Evolutionary conservation across 768 basidiomycete species (phyloP), one percentile per base, ranked within the genome.

Genomic region (Gelatoporia subvermispora): DNA sequence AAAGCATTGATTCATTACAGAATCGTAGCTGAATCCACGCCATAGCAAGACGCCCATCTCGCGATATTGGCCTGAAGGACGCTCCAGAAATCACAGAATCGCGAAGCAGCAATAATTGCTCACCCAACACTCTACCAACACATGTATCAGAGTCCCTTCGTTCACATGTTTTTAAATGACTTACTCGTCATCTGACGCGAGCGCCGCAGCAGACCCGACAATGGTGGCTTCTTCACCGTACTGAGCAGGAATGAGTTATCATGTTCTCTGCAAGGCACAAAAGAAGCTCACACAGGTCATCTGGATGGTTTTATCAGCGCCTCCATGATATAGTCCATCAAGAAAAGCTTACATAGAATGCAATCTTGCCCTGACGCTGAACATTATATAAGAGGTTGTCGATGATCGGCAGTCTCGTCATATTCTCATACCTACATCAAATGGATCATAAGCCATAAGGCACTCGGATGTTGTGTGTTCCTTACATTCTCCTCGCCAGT

Each of bases 351-450:
- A 89, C 91, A 63, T 91, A 93, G 66, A 92, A 93, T 4, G 87
- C 88, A 56, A 91, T 91, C 67, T 90, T 91, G 22, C 93, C 93
- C 65, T 97, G 93, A 8, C 93, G 80, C 62, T 97, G 93, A 8
- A 93, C 82, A 57, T 93, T 93, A 67, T 93, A 89, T 15, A 97
- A 74, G 31, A 95, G 72, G 55, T 84, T 93, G 69, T 96, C 93
- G 63, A 94, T 69, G 35, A 83, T 81, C 0, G 93, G 93, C 47
- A 91, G 68, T 24, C 89, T 72, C 47, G 79, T 77, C 86, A 91
- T 92, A 49, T 84, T 70, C 64, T 86, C 82, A 58, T 89, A 93
- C 52, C 84, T 83, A 42, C 13, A 46, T 31, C 7, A 31, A 13
- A 13, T 7, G 28, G 28, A 5, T 31, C 28, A 35, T 34, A 22